Percentiles rank a stretch among this genome's conserved stretches.
Conservation (phyloP, 164 flowering plant species). For the Stephania yunnanensis region DNA sequence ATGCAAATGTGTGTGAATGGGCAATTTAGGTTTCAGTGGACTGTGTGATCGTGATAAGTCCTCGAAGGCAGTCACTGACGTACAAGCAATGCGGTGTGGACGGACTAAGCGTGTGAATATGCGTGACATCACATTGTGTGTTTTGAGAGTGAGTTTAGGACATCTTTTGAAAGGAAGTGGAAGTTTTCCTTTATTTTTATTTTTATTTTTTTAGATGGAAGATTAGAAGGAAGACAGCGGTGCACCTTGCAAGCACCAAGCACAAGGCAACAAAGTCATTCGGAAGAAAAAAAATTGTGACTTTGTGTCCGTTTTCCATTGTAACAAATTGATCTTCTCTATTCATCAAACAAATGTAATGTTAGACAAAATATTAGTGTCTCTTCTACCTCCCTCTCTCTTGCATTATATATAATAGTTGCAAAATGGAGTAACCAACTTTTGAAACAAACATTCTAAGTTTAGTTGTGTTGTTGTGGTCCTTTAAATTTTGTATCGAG, state of each 20-base stretch:
- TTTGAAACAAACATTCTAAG: too few species aligned
- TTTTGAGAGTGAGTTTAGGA: too few species aligned
- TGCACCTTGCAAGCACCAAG: neutral
- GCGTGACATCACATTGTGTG: too few species aligned
- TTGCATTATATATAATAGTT: too few species aligned
- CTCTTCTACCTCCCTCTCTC: too few species aligned
- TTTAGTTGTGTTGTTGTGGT: too few species aligned
- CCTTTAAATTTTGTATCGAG: too few species aligned
- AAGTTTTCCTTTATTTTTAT: neutral
- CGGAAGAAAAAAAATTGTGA: neutral
- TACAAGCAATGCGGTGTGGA: slow-evolving; percentile 96
- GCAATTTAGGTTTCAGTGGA: slow-evolving; percentile 68
- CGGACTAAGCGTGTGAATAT: slow-evolving; percentile 62
- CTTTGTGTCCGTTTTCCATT: neutral
- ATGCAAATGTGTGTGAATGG: neutral
- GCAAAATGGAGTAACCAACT: too few species aligned
- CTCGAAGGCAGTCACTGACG: slow-evolving; percentile 74
- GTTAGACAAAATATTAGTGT: too few species aligned
- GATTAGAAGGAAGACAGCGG: too few species aligned
- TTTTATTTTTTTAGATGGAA: too few species aligned
- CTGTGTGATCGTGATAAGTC: slow-evolving; percentile 84
- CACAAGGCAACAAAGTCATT: neutral
- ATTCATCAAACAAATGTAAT: neutral
- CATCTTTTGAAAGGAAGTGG: neutral
- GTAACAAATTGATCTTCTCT: neutral